A percentile compares a stretch with the other conserved stretches of the same genome.
phyloP scores from a whole-genome alignment of 1,139 yeast species.

The Scheffersomyces stambukii region DNA sequence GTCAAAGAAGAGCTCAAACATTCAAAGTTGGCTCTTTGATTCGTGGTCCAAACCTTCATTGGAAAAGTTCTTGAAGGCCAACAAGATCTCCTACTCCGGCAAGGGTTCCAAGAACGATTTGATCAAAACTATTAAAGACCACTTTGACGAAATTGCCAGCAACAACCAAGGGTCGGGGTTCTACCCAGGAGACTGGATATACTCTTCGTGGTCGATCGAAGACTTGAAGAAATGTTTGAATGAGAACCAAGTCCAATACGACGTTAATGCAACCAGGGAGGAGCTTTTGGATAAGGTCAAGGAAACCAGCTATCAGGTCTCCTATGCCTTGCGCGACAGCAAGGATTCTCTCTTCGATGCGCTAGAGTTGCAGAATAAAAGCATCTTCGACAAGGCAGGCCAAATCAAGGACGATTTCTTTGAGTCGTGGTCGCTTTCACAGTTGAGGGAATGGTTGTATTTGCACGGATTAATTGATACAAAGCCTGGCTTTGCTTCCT shows the following conservation, averaged over 20 bases:
- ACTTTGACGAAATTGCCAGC: constrained; percentile 33
- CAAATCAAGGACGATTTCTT: constrained; percentile 40
- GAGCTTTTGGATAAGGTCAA: constrained; percentile 41
- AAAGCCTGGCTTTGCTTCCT: constrained; percentile 19
- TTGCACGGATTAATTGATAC: constrained; percentile 22
- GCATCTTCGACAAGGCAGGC: constrained; percentile 38
- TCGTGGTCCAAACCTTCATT: constrained; percentile 43
- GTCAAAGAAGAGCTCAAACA: constrained; percentile 5
- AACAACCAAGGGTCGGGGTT: constrained; percentile 34
- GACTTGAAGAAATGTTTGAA: constrained; percentile 46
- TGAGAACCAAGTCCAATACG: no score
- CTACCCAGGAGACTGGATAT: constrained; percentile 51
- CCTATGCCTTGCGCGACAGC: constrained; percentile 29
- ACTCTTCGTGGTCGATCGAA: constrained; percentile 40
- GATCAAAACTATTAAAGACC: constrained; percentile 29
- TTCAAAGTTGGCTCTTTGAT: constrained; percentile 40
- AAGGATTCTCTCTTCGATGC: constrained; percentile 35
- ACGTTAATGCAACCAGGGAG: constrained; percentile 36
- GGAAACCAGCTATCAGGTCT: constrained; percentile 37
- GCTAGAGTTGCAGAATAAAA: constrained; percentile 26
- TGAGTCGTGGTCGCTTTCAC: constrained; percentile 32
- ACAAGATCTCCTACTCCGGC: constrained; percentile 21
- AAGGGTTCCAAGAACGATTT: constrained; percentile 29
- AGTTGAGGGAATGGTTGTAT: constrained; percentile 28
- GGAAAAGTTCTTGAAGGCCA: constrained; percentile 29